A percentile compares a stretch with the other conserved stretches of the same genome.
Evolutionary conservation across 495 filamentous ascomycete species (phyloP).

Genomic region (Annulohypoxylon bovei): DNA sequence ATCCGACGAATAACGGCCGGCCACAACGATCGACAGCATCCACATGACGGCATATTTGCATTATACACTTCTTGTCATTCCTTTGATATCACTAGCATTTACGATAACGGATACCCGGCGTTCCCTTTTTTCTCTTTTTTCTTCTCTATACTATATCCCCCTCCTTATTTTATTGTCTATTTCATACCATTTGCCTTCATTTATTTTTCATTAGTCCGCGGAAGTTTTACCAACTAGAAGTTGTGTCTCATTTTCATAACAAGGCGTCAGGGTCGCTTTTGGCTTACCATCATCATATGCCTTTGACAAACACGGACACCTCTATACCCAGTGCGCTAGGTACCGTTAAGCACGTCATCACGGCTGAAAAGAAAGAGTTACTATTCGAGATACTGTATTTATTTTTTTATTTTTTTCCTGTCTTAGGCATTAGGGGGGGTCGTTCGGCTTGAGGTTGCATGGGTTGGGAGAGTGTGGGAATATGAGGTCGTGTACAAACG

Average conservation of each 20-base stretch:
- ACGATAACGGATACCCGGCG: constrained; percentile 22
- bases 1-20: constrained; percentile 49
- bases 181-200: constrained; percentile 12
- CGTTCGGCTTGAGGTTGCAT: constrained; percentile 17
- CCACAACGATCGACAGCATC: constrained; percentile 42
- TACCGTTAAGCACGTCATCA: constrained; percentile 38
- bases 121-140: constrained; percentile 23
- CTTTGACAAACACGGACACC: constrained; percentile 42
- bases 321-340: constrained; percentile 51
- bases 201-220: constrained; percentile 12
- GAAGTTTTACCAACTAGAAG: constrained; percentile 18
- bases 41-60: constrained; percentile 5
- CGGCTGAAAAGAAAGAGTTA: constrained; percentile 30
- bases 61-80: constrained; percentile 38
- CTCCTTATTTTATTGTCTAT: neutral
- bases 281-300: constrained; percentile 12
- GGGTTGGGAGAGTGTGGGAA: constrained; percentile 17
- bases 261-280: constrained; percentile 29
- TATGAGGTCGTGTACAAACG: neutral
- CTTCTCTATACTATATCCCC: neutral
- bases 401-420: constrained; percentile 16
- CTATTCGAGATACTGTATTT: constrained; percentile 27
- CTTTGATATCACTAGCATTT: constrained; percentile 34
- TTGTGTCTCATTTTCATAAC: constrained; percentile 25
- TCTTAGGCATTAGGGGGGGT: constrained; percentile 23